These are phyloP conservation scores for Xylariaceae sp. DNA, from an alignment of 2,329 filamentous ascomycete species.

Conservation along the genomic window DNA sequence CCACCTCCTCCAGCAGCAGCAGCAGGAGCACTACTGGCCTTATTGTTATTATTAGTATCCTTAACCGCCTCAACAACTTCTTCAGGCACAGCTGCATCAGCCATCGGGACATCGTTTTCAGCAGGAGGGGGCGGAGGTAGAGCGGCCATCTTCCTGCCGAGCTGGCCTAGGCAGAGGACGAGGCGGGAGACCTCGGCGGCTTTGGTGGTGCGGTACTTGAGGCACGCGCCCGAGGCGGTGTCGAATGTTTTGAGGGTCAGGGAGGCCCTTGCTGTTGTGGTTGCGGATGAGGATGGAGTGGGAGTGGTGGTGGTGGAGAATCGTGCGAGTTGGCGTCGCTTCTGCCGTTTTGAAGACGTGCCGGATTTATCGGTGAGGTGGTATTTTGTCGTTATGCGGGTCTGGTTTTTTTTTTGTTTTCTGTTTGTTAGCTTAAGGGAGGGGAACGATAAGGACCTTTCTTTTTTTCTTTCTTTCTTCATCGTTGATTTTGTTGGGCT, in stretches of 20 bases:
- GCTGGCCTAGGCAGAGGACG: slow-evolving; percentile 66
- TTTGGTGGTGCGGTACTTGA: slow-evolving; percentile 91
- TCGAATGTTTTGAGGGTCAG: slow-evolving; percentile 89
- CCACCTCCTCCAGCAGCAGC: too few species aligned
- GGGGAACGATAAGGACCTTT: too few species aligned
- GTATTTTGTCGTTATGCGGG: slow-evolving; percentile 90
- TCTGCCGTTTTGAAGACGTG: slow-evolving; percentile 24
- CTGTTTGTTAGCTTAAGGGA: slow-evolving; percentile 10
- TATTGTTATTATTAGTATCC: too few species aligned
- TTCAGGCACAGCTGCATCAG: slow-evolving; percentile 32
- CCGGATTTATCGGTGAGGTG: slow-evolving; percentile 49
- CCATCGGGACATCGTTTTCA: slow-evolving; percentile 38
- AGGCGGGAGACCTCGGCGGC: slow-evolving; percentile 83
- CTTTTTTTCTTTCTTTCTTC: too few species aligned
- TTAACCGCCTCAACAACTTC: too few species aligned
- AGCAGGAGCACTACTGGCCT: slow-evolving; percentile 26
- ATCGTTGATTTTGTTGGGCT: too few species aligned
- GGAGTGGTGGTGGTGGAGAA: slow-evolving; percentile 23
- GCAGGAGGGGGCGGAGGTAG: slow-evolving; percentile 36
- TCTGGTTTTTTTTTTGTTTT: slow-evolving; percentile 58
- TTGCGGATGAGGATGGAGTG: slow-evolving; percentile 12
- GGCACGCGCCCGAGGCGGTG: slow-evolving; percentile 68
- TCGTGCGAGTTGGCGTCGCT: slow-evolving; percentile 15
- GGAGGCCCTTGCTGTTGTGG: slow-evolving; percentile 50
- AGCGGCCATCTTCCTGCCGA: slow-evolving; percentile 65